Evolutionary conservation across 192 early-diverging fungal species (phyloP).

Genomic region (Podila epicladia): DNA sequence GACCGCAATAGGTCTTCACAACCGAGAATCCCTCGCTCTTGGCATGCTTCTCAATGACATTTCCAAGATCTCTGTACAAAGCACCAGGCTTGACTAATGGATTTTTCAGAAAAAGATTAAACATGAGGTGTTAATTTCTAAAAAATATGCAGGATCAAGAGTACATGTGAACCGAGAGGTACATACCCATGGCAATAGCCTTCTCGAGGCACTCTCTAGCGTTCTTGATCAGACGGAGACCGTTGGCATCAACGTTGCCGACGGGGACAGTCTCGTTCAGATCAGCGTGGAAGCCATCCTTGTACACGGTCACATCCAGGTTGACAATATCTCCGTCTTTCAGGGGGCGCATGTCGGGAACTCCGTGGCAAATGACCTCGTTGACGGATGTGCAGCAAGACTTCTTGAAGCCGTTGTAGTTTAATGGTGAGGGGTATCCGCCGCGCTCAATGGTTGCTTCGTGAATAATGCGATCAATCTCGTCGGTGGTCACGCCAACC

Average conservation of each 20-base stretch:
- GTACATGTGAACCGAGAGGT: not conserved
- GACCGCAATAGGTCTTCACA: conserved; percentile 92
- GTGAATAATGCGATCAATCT: conserved; percentile 95
- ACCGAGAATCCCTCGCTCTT: conserved; percentile 89
- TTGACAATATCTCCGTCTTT: conserved; percentile 98
- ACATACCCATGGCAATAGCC: conserved; percentile 88
- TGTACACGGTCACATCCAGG: conserved; percentile 89
- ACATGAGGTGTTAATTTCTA: not conserved
- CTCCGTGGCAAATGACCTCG: conserved; percentile 95
- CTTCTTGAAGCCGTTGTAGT: conserved; percentile 97
- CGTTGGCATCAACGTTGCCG: conserved; percentile 85
- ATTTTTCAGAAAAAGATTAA: not conserved
- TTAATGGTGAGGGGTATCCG: conserved; percentile 95
- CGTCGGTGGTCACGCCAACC: conserved; percentile 92
- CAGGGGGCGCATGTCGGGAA: conserved; percentile 93
- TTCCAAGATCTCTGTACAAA: conserved; percentile 92
- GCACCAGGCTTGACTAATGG: conserved; percentile 86
- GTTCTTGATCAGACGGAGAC: conserved; percentile 78
- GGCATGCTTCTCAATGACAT: conserved; percentile 89
- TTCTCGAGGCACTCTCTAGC: conserved; percentile 90
- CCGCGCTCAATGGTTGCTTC: conserved; percentile 93
- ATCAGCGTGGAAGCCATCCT: conserved; percentile 96
- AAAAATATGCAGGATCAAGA: not conserved
- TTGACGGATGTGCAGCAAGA: conserved; percentile 86
- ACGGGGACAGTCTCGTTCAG: conserved; percentile 93